Evolutionary conservation across 192 early-diverging fungal species (phyloP), one percentile per base, ranked within the genome.

Genomic region (Fimicolochytrium jonesii): DNA sequence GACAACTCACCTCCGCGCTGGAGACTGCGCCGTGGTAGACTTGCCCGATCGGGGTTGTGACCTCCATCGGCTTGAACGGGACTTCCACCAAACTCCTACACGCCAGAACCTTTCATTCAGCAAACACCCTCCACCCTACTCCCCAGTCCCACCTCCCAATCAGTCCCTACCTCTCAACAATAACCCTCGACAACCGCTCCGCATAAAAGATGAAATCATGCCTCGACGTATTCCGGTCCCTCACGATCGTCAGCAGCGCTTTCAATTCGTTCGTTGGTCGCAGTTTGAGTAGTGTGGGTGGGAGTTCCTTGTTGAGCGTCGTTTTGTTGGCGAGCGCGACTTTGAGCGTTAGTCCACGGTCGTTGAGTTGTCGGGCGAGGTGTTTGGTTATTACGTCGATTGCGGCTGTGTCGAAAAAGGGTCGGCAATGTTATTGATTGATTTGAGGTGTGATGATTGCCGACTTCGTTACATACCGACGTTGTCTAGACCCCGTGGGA

Each of bases 311-410:
- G 0, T 58, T 49, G n/a, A n/a, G n/a, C 22, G 37, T 53, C 26
- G 56, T 48, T 29, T 56, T 4, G 6, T 64, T 56, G 3, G 67
- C 39, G 6, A 75, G 18, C 34, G 62, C 64, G 41, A 60, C 48
- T 22, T 69, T 61, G 13, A 77, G 60, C 10, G 50, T 42, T 2
- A 77, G 57, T 11, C 77, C 79, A 56, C 83, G 81, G 23, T 89
- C 88, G 62, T 89, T 73, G 25, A 97, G 79, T 78, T 93, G 91
- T 22, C 87, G 78, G 64, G 83, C 79, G 49, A 97, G 81, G 52
- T 95, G 91, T 70, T 95, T 90, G 39, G 88, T 91, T 67, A 94
- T 87, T 47, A 97, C 77, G 62, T 90, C 90, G 62, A 97, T 94
- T 2, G 94, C 94, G n/a, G 56, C 35, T 39, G 56, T 6, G 15